These are phyloP conservation scores for Camelina laxa DNA, from an alignment of 345 rosid species.

Conservation along the genomic window DNA sequence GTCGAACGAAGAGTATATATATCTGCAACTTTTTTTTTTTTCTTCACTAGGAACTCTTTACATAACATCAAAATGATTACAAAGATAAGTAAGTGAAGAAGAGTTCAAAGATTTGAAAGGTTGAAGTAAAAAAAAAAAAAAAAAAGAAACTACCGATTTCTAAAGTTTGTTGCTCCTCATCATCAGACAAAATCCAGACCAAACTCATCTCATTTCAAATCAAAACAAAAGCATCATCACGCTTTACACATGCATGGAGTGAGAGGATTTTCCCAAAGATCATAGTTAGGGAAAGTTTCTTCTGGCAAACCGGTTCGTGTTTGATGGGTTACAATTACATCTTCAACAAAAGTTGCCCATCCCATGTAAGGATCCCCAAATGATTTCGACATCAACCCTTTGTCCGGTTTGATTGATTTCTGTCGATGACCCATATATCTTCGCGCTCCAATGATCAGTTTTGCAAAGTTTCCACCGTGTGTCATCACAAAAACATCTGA, in stretches of 20 bases:
- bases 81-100: conserved; percentile 21
- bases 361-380: conserved; percentile 99
- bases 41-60: conserved; percentile 43
- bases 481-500: conserved; percentile 99
- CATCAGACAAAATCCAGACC: conserved; percentile 36
- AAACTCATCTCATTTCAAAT: conserved; percentile 33
- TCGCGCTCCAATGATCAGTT: conserved; percentile 94
- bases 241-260: conserved; percentile 99
- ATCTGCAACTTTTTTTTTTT: neutral
- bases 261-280: conserved; percentile 99
- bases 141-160: conserved; percentile 33
- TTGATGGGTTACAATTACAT: conserved; percentile 91
- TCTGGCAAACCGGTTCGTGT: conserved; percentile 97
- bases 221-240: conserved; percentile 52
- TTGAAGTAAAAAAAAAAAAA: neutral
- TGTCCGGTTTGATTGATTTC: conserved; percentile 97
- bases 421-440: conserved; percentile 96
- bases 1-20: too few species aligned
- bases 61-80: conserved; percentile 46
- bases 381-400: conserved; percentile 98
- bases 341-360: conserved; percentile 99
- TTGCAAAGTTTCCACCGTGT: conserved; percentile 99
- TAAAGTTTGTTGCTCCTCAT: conserved; percentile 39
- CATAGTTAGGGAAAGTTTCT: conserved; percentile 99
- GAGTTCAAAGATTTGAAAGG: conserved; percentile 4